Percentiles rank a stretch among this genome's conserved stretches.
phyloP scores from a whole-genome alignment of 163 green algal species.

The Smithsoniella earleae region DNA sequence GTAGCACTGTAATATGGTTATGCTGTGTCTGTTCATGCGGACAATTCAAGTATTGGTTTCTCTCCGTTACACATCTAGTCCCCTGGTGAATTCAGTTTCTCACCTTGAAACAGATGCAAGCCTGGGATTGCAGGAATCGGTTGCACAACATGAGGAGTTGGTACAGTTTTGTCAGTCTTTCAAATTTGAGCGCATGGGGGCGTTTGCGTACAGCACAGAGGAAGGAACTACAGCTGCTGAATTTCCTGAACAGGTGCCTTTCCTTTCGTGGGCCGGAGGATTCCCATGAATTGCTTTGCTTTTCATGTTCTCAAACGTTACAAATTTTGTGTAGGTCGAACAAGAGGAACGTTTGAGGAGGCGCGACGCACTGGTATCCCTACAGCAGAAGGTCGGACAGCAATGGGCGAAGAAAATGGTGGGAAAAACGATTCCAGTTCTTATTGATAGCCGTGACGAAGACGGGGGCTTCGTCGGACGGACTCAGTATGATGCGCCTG shows the following conservation, averaged over 20 bases:
- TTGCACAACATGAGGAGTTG: constrained; percentile 67
- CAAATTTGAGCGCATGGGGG: constrained; percentile 74
- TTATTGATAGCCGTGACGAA: constrained; percentile 66
- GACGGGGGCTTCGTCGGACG: constrained; percentile 68
- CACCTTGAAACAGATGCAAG: no score
- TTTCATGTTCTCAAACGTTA: neutral
- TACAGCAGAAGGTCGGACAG: constrained; percentile 72
- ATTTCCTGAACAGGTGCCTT: constrained; percentile 48
- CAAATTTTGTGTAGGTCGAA: constrained; percentile 16
- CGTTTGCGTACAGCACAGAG: constrained; percentile 76
- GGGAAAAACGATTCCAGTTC: constrained; percentile 50
- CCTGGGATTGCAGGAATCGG: constrained; percentile 59
- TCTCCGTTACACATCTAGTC: no score
- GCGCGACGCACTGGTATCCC: constrained; percentile 68
- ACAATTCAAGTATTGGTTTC: no score
- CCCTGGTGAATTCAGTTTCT: no score
- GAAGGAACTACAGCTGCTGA: constrained; percentile 76
- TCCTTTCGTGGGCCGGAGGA: no score
- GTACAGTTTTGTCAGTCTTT: constrained; percentile 51
- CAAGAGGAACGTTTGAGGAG: constrained; percentile 36
- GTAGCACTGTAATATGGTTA: no score
- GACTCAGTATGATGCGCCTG: constrained; percentile 62
- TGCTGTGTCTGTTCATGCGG: no score
- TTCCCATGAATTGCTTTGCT: no score
- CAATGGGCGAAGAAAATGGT: constrained; percentile 55